Conservation (phyloP, 2,329 filamentous ascomycete genomes). For the Aureobasidium lini region DNA sequence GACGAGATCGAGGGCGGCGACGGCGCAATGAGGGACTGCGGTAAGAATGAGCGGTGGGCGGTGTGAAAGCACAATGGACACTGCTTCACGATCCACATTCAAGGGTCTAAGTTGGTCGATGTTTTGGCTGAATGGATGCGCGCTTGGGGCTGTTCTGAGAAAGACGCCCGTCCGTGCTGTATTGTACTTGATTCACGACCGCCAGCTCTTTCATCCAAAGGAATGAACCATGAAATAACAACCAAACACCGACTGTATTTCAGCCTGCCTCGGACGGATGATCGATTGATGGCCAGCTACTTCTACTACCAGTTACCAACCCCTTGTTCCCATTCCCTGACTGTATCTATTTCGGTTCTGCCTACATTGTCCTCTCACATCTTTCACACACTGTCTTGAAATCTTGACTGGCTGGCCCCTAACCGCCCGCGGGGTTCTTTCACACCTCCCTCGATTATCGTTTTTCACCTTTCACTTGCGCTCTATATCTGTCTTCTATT, state of each 20-base stretch:
- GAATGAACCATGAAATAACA: constrained; percentile 1
- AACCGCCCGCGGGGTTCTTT: neutral
- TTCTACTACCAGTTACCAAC: neutral
- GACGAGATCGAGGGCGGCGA: neutral
- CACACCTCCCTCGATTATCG: no score
- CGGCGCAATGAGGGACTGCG: constrained; percentile 6
- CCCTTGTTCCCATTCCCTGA: neutral
- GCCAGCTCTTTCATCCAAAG: neutral
- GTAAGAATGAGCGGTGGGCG: constrained; percentile 3
- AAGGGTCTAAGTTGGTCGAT: neutral
- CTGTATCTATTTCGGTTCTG: neutral
- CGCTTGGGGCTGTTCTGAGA: neutral
- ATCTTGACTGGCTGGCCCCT: neutral
- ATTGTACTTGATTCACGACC: neutral
- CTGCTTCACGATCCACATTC: neutral
- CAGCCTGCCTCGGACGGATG: neutral
- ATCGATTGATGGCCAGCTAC: neutral
- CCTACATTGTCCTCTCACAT: neutral
- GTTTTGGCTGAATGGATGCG: neutral
- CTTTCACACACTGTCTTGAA: neutral
- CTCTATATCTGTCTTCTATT: no score
- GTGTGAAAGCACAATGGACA: neutral
- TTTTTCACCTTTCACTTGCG: no score
- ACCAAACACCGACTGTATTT: neutral
- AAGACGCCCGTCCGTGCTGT: neutral